Evolutionary conservation across 306 rosid species (phyloP), one percentile per base, ranked within the genome.

Genomic region (Alnus rubra): DNA sequence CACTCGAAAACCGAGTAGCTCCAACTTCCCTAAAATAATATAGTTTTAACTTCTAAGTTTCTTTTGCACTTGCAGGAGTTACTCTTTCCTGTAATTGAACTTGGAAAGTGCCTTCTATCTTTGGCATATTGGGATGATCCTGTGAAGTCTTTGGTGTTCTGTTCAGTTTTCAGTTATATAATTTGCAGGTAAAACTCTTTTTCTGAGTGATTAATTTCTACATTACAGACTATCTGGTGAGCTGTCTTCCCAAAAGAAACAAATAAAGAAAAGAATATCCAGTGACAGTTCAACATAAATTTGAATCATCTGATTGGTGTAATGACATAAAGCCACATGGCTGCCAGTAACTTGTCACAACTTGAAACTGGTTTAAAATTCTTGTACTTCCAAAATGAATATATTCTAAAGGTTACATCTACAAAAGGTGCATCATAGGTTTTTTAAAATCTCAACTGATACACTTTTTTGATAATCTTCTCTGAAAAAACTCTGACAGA

Each of bases 121-220:
- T 80, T 96, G 88, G 94, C 88, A 9, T 60, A 72, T 65, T 96
- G 99, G 99, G 96, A 93, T 79, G 97, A 93, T 79, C 99, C 96
- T 3, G 67, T 83, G 87, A 90, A 91, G 89, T 96, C 99, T 51
- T 73, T 74, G 45, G 84, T 84, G 73, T 96, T 93, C 86, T 88
- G 96, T 86, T 69, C 86, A 77, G 64, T 89, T 69, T 87, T 86
- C 83, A 84, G 94, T 81, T 93, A 37, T 81, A 88, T 91, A 71
- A 91, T 96, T 58, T 93, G 62, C 91, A 93, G 98, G 99, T 96
- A 90, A 80, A 79, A 37, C 74, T 79, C 81, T 44, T 2, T 54
- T 19, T 70, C 45, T 54, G 65, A 52, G 67, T 23, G 44, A 68
- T 39, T 31, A 12, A 15, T 71, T 82, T 73, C 74, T 80, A 51